Conservation (phyloP, 2,329 filamentous ascomycete genomes). For the Geosmithia putterillii region DNA sequence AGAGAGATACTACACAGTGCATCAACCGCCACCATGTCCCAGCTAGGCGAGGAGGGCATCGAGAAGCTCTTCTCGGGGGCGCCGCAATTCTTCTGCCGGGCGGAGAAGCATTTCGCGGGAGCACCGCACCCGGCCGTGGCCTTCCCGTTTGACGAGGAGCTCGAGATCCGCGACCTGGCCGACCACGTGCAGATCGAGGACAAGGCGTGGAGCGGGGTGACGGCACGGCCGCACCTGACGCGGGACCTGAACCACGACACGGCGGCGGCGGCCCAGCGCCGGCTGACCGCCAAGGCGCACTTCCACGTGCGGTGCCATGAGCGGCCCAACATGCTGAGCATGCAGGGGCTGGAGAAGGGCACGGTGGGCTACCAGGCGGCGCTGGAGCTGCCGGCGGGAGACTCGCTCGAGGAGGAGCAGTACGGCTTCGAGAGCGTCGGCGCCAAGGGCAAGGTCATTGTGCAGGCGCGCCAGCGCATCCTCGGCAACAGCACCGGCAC, state of each 20-base stretch:
- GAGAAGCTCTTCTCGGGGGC: slow-evolving; percentile 66
- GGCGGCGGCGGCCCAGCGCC: slow-evolving; percentile 26
- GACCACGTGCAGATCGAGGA: slow-evolving; percentile 54
- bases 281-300: slow-evolving; percentile 36
- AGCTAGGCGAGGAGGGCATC: slow-evolving; percentile 45
- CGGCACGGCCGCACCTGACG: slow-evolving; percentile 51
- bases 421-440: slow-evolving; percentile 45
- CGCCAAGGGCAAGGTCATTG: slow-evolving; percentile 38
- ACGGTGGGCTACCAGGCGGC: slow-evolving; percentile 59
- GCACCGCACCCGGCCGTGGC: slow-evolving; percentile 51
- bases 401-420: slow-evolving; percentile 51
- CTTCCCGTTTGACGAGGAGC: slow-evolving; percentile 54
- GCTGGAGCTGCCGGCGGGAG: slow-evolving; percentile 51
- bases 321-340: slow-evolving; percentile 59
- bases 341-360: slow-evolving; percentile 59
- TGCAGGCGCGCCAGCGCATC: slow-evolving; percentile 45
- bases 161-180: slow-evolving; percentile 49
- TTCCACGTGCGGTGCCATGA: slow-evolving; percentile 49
- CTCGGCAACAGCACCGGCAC: too few species aligned
- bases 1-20: too few species aligned
- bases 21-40: slow-evolving; percentile 45
- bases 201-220: slow-evolving; percentile 49
- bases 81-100: slow-evolving; percentile 56
- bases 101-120: slow-evolving; percentile 44
- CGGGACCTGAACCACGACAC: slow-evolving; percentile 33